These are phyloP conservation scores for Neofusicoccum sp. DNA, from an alignment of 2,329 filamentous ascomycete species.

Conservation along the genomic window DNA sequence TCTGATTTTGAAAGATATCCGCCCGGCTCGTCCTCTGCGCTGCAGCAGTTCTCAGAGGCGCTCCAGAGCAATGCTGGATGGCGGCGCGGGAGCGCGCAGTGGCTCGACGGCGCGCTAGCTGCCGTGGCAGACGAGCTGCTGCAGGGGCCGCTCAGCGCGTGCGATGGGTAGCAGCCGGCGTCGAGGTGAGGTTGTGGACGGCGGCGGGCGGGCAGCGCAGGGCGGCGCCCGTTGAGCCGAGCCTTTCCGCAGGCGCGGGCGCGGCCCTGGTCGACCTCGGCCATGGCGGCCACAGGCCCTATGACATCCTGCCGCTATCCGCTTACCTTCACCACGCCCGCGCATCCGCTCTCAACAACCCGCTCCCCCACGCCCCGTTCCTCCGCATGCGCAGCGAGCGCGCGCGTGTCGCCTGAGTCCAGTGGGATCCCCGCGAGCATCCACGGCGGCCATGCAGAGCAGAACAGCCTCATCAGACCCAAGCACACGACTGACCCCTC, in stretches of 20 bases:
- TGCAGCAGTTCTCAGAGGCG: too few species aligned
- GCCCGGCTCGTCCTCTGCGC: too few species aligned
- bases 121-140: too few species aligned
- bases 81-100: too few species aligned
- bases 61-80: too few species aligned
- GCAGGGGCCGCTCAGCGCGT: too few species aligned
- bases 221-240: not conserved
- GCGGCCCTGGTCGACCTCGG: not conserved
- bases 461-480: slow-evolving; percentile 4
- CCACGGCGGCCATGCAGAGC: slow-evolving; percentile 33
- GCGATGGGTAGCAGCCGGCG: too few species aligned
- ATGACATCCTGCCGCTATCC: not conserved
- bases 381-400: slow-evolving; percentile 4
- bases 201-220: not conserved
- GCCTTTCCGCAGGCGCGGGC: not conserved
- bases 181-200: too few species aligned
- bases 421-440: slow-evolving; percentile 39
- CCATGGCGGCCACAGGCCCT: not conserved
- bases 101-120: too few species aligned
- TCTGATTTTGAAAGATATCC: too few species aligned
- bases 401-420: not conserved
- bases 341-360: not conserved
- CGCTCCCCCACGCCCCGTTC: not conserved
- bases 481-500: slow-evolving; percentile 27
- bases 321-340: not conserved